Evolutionary conservation across 1,139 yeast species (phyloP).

Genomic region (Blastobotrys serpentis): DNA sequence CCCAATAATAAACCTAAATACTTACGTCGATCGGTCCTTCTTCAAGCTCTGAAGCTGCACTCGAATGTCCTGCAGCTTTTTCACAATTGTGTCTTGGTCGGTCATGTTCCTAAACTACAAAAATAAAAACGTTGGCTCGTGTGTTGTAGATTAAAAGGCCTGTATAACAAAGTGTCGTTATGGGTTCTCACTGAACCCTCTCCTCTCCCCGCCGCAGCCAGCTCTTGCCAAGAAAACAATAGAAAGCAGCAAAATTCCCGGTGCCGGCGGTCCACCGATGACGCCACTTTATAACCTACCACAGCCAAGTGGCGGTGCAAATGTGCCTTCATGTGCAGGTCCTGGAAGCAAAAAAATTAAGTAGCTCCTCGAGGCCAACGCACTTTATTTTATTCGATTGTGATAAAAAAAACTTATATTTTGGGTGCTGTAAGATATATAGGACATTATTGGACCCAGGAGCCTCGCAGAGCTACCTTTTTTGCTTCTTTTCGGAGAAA

Average conservation of each 20-base stretch:
- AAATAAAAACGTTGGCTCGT: neutral
- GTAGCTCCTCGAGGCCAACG: too few relatives aligned
- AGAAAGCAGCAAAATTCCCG: neutral
- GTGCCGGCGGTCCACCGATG: neutral
- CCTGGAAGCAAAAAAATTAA: too few relatives aligned
- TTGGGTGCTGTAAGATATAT: too few relatives aligned
- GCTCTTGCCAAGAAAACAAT: neutral
- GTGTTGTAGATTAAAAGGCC: neutral
- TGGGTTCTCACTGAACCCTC: neutral
- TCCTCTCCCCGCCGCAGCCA: neutral
- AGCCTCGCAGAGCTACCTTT: too few relatives aligned
- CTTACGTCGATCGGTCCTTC: conserved; percentile 48
- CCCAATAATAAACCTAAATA: conserved; percentile 6
- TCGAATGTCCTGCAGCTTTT: conserved; percentile 44
- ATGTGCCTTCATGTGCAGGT: too few relatives aligned
- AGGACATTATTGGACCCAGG: too few relatives aligned
- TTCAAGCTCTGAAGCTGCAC: conserved; percentile 47
- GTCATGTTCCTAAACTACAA: conserved; percentile 8
- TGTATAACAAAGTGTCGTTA: conserved; percentile 3
- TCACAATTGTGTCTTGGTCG: conserved; percentile 45
- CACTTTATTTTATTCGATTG: too few relatives aligned
- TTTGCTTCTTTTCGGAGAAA: too few relatives aligned
- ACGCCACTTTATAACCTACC: too few relatives aligned
- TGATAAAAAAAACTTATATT: too few relatives aligned
- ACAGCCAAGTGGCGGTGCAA: too few relatives aligned